Evolutionary conservation across 208 protist species (phyloP).

Genomic region (Trypanosoma avium): DNA sequence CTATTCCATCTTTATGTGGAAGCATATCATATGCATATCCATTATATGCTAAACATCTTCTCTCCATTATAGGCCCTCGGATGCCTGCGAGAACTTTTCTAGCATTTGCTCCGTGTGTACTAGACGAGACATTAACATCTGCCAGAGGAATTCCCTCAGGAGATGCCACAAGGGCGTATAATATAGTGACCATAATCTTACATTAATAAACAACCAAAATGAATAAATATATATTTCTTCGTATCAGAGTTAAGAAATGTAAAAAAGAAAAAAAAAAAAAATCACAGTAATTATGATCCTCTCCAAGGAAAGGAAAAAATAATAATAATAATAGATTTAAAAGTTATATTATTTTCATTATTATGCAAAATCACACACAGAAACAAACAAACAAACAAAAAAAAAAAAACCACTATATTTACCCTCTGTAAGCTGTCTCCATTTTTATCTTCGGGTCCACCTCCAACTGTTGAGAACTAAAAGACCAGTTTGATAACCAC

Average conservation of each 20-base stretch:
- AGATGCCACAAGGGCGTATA: slow-evolving; percentile 20
- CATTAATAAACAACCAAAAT: slow-evolving; percentile 1
- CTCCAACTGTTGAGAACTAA: slow-evolving; percentile 81
- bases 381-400: neutral
- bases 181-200: slow-evolving; percentile 9
- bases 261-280: neutral
- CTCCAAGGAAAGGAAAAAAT: neutral
- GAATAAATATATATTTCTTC: slow-evolving; percentile 4
- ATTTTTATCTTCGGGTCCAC: slow-evolving; percentile 86
- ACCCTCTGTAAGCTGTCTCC: slow-evolving; percentile 62
- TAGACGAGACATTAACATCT: neutral
- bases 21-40: slow-evolving; percentile 25
- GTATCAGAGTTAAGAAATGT: neutral
- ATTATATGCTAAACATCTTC: slow-evolving; percentile 17
- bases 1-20: slow-evolving; percentile 17
- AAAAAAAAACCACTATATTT: neutral
- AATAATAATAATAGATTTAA: neutral
- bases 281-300: too few species aligned
- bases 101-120: slow-evolving; percentile 6
- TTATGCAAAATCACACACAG: neutral
- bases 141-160: slow-evolving; percentile 16
- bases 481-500: slow-evolving; percentile 85
- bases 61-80: slow-evolving; percentile 14
- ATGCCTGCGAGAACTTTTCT: slow-evolving; percentile 18
- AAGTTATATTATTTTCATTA: neutral